A percentile compares a stretch with the other conserved stretches of the same genome.
Conservation (phyloP, 306 rosid species). For the Dalbergia cultrata region DNA sequence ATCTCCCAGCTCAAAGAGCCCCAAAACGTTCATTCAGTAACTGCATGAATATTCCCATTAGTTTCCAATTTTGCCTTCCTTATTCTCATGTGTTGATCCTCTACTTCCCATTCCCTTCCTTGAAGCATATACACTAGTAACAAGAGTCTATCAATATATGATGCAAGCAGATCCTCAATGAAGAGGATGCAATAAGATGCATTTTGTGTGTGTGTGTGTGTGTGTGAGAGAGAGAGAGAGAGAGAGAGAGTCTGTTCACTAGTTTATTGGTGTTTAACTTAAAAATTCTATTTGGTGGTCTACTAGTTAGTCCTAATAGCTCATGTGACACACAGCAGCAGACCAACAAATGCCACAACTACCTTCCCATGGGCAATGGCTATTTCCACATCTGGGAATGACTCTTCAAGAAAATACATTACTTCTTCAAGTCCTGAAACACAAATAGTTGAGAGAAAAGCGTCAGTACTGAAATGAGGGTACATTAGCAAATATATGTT, state of each 20-base stretch:
- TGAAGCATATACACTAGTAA: not conserved
- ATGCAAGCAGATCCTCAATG: constrained; percentile 28
- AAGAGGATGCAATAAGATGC: not conserved
- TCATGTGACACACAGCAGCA: constrained; percentile 39
- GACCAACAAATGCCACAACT: constrained; percentile 51
- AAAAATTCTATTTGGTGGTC: constrained; percentile 9
- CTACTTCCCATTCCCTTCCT: no score
- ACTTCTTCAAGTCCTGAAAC: constrained; percentile 90
- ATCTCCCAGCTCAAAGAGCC: not conserved
- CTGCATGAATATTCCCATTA: not conserved
- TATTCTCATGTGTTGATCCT: not conserved
- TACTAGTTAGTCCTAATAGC: constrained; percentile 38
- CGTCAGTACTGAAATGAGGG: constrained; percentile 36
- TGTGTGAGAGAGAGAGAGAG: constrained; percentile 1
- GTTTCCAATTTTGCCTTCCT: not conserved
- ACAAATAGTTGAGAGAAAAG: constrained; percentile 44
- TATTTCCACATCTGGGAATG: constrained; percentile 83
- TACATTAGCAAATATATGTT: constrained; percentile 31
- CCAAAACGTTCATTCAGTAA: not conserved
- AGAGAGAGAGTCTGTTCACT: not conserved
- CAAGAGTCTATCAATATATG: not conserved
- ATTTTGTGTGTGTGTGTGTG: not conserved
- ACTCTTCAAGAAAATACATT: constrained; percentile 76
- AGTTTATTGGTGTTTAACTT: constrained; percentile 4
- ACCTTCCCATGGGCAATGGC: constrained; percentile 98